Evolutionary conservation across 2,329 filamentous ascomycete genomes (phyloP), one percentile per base, ranked within the genome.

Genomic region (Botryotinia globosa): DNA sequence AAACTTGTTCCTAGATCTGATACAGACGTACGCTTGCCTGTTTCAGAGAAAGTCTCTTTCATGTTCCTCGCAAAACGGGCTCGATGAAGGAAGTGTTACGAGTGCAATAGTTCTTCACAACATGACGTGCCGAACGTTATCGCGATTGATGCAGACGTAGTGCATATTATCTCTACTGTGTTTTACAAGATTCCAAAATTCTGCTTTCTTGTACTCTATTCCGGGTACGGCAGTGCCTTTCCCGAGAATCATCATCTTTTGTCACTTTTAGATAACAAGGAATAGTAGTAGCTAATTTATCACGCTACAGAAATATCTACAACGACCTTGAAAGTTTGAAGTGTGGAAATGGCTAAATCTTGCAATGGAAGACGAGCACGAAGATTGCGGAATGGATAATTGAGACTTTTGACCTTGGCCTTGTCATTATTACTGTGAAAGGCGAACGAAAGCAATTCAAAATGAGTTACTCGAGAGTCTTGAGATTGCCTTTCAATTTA

Each of bases 61-160:
- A 18, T 56, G 29, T 68, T 6, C 48, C 37, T 68, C 29, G 37
- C 48, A 68, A 44, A 58, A 56, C 10, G 51, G 65, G 29, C 48
- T 68, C 34, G 37, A 56, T 44, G 37, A n/a, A 68, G 65, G 18
- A 68, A 58, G 65, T 68, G n/a, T 44, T 32, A 58, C 48, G 34
- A 56, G 48, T 32, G 34, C 37, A 22, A 20, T 44, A 68, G 10
- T 32, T 18, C 48, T 67, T 42, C 25, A 68, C 37, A 56, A 25
- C 37, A 68, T 68, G 42, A 12, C n/a, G 34, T 68, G 48, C 65
- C 37, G 48, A 66, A 4, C 5, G 45, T 68, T 68, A 56, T 56
- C 65, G 65, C 20, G 65, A 68, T 44, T 37, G 42, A 58, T 56
- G 48, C 48, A 44, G n/a, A 18, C 32, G 48, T n/a, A 56, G 18